Base-by-base conservation (phyloP, 768 basidiomycete genomes). In the Kwoniella dendrophila region DNA sequence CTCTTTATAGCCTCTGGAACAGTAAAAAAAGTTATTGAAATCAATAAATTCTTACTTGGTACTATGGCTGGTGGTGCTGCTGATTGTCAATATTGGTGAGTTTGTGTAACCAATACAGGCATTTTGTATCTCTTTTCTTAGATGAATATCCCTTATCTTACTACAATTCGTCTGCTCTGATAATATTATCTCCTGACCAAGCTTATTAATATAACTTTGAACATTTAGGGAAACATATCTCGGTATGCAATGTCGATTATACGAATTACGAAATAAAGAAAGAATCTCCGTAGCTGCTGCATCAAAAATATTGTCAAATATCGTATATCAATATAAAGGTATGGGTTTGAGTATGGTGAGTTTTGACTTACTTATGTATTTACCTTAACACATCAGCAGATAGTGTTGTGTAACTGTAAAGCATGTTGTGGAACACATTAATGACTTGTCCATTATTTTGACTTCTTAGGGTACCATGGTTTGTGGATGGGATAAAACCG, bases 31-130 rank as follows among this genome's bases (percentile, higher is more conserved):
- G 94, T 99, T 67, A 98, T 99, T 71, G 96, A 99, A 82, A 99
- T 99, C 81, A 98, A 98, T 82, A 92, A 92, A 41, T 98, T 93
- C 82, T 81, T 99, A 51, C 85, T 99, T n/a, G 96, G 96, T 64
- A 99, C 96, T 1, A 98, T 99, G 95, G 96, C 96, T 65, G 96
- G 96, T 80, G 95, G 95, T 80, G 96, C 96, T 71, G 95, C 93
- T 87, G 75, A 68, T 84, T 83, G 71, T 57, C 71, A 79, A 64
- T 79, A 79, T 56, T 79, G 78, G 78, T 79, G 55, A 61, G 78
- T 48, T 27, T 27, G 18, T n/a, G n/a, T n/a, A n/a, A n/a, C n/a
- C n/a, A n/a, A n/a, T n/a, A n/a, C n/a, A n/a, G n/a, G n/a, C n/a
- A n/a, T n/a, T n/a, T n/a, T n/a, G n/a, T n/a, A n/a, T n/a, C n/a